phyloP scores from a whole-genome alignment of 306 rosid species.

The Vigna unguiculata region DNA sequence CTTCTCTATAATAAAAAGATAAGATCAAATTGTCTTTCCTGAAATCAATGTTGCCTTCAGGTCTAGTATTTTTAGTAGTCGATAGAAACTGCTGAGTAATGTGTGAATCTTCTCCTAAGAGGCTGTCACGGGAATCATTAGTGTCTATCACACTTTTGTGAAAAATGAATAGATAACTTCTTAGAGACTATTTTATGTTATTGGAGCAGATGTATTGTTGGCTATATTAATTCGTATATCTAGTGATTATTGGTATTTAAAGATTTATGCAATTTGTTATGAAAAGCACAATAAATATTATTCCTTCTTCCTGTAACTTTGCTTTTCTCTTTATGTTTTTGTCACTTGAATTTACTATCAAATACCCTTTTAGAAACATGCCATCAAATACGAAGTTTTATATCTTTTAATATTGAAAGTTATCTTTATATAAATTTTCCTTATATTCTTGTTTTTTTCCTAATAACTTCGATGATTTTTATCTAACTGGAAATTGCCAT shows the following conservation, averaged over 20 bases:
- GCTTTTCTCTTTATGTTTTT: not conserved
- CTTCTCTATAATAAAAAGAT: not conserved
- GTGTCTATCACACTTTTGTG: not conserved
- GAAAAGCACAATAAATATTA: not conserved
- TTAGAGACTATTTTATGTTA: not conserved
- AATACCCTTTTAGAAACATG: not conserved
- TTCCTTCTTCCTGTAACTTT: not conserved
- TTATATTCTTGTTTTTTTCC: not conserved
- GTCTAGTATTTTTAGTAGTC: not conserved
- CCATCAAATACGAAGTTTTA: not conserved
- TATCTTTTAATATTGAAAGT: not conserved
- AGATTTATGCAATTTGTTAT: not conserved
- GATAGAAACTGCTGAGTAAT: not conserved
- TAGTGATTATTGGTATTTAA: not conserved
- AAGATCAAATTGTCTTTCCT: constrained; percentile 4
- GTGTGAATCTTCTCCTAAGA: not conserved
- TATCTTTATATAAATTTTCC: not conserved
- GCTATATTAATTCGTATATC: not conserved
- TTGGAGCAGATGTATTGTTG: not conserved
- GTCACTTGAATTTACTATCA: not conserved
- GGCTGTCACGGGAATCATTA: not conserved
- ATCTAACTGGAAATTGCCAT: constrained; percentile 1
- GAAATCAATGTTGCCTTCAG: not conserved
- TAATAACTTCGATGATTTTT: not conserved
- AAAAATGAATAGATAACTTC: constrained; percentile 1